phyloP scores from a whole-genome alignment of 805 yeast species.

The Yarrowia keelungensis region DNA sequence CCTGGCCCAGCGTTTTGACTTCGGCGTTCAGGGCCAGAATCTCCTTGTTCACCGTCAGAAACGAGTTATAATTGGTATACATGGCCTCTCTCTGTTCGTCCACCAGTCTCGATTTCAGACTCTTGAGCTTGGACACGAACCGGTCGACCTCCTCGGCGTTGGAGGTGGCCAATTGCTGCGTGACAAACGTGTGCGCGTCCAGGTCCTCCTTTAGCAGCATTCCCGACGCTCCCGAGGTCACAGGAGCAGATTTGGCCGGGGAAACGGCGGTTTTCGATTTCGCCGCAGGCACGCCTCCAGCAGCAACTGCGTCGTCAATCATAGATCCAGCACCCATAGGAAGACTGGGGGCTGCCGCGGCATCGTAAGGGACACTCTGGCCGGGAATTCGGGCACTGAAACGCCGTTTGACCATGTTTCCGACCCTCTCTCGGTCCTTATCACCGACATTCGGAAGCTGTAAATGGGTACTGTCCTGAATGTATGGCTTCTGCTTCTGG shows the following conservation, averaged over 20 bases:
- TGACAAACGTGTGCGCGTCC: constrained; percentile 59
- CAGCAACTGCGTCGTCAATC: constrained; percentile 60
- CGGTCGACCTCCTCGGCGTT: constrained; percentile 76
- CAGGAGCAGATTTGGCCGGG: constrained; percentile 30
- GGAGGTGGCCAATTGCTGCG: constrained; percentile 63
- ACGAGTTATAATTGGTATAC: constrained; percentile 48
- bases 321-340: constrained; percentile 75
- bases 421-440: constrained; percentile 45
- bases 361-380: constrained; percentile 79
- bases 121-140: constrained; percentile 62
- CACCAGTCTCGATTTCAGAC: constrained; percentile 59
- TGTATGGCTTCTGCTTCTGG: constrained; percentile 40
- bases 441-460: constrained; percentile 44
- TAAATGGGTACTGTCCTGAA: constrained; percentile 34
- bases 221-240: constrained; percentile 12
- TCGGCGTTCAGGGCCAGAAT: constrained; percentile 69
- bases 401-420: constrained; percentile 45
- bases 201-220: constrained; percentile 47
- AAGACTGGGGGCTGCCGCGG: constrained; percentile 69
- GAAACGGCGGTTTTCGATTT: constrained; percentile 1
- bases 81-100: constrained; percentile 47
- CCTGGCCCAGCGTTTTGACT: constrained; percentile 64
- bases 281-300: not conserved
- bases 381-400: constrained; percentile 44
- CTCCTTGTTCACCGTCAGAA: constrained; percentile 54